Base-by-base conservation (phyloP, 805 yeast species). In the Alloascoidea africana region DNA sequence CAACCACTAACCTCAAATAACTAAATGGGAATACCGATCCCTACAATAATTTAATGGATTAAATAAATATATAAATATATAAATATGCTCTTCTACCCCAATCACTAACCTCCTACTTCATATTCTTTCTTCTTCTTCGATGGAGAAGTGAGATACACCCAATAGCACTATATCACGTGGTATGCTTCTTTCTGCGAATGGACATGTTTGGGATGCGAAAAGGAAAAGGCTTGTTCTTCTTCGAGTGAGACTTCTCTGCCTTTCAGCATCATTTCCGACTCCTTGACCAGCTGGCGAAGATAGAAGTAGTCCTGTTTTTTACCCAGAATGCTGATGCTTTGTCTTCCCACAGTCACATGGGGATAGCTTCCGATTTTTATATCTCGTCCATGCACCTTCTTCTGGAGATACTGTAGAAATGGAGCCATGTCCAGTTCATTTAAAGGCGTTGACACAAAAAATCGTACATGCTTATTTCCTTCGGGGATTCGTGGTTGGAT, bases 321-420 rank as follows among this genome's bases (percentile, higher is more conserved):
- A 1, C 93, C 94, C 27, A 82, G 63, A 14, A 85, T 66, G 46
- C 93, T 79, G 14, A 85, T 72, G 0, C 93, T 83, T 46, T 71
- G 78, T 38, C 71, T 58, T 1, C 69, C 65, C 56, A 72, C 66
- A 13, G 66, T 65, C 56, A 70, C 65, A 54, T 85, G 95, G 1
- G 95, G 95, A 52, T 85, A 85, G 23, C 89, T 77, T 2, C 95
- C 95, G 36, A 85, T 65, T 50, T 84, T 85, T 36, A 84, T 64
- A 13, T 54, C 56, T 23, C 51, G 52, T 14, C 42, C 39, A 3
- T 49, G 46, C 15, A 62, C 61, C 34, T 55, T 54, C 2, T 50
- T 49, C 45, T 82, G 91, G 18, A 80, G 51, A 2, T 57, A 48
- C 1, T 68, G 48, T 42, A 84, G 59, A 38, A 61, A 70, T 2